Conservation (phyloP, 371 early-diverging fungal genomes). For the Thermomucor indicae-seudaticae region DNA sequence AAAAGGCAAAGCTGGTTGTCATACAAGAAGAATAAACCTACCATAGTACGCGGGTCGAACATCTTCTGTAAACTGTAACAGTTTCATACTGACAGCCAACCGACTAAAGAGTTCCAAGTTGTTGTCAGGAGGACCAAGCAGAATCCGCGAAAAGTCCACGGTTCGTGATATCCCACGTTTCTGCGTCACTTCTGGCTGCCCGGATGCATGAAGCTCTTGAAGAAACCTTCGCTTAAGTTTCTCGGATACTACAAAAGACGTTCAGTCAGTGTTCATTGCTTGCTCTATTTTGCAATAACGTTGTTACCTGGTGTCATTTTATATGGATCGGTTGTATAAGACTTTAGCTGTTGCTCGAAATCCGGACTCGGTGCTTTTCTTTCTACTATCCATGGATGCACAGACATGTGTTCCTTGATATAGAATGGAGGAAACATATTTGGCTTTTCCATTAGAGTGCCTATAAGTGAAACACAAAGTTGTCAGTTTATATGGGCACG, state of each 20-base stretch:
- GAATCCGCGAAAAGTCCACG: constrained; percentile 13
- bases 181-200: constrained; percentile 3
- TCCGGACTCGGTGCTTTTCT: constrained; percentile 17
- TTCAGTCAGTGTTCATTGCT: neutral
- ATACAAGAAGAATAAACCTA: constrained; percentile 8
- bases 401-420: constrained; percentile 50
- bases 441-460: neutral
- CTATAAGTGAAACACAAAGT: neutral
- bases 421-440: constrained; percentile 67
- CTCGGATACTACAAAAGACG: constrained; percentile 7
- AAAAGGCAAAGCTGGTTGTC: constrained; percentile 5
- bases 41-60: constrained; percentile 80
- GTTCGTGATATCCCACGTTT: constrained; percentile 14
- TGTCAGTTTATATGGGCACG: too few relatives aligned
- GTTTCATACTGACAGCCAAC: constrained; percentile 49
- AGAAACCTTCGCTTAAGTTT: constrained; percentile 12
- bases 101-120: constrained; percentile 10
- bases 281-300: neutral
- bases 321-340: neutral
- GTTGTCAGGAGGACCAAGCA: constrained; percentile 9
- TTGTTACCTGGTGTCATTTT: constrained; percentile 2
- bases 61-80: constrained; percentile 71
- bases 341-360: constrained; percentile 17
- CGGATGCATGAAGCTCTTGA: neutral
- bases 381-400: constrained; percentile 30